These are phyloP conservation scores for Phytophthora pini DNA, from an alignment of 352 stramenopile genomes.

Conservation along the genomic window DNA sequence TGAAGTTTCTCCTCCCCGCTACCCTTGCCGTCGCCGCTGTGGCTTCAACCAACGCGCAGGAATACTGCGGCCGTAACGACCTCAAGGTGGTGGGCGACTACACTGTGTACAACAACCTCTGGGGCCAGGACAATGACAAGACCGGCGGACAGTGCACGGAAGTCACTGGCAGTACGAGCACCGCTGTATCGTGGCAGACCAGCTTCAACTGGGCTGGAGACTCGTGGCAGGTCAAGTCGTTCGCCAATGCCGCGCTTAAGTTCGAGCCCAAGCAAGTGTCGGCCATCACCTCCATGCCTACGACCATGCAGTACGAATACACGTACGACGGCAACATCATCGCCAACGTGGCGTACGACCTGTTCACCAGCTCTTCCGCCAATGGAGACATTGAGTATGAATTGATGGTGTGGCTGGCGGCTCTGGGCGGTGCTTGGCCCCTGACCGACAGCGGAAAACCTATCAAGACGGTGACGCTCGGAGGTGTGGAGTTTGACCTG, in stretches of 20 bases:
- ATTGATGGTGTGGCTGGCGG: constrained; percentile 51
- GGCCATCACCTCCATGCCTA: constrained; percentile 42
- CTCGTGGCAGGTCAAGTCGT: constrained; percentile 51
- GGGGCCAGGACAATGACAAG: constrained; percentile 35
- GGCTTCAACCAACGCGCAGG: constrained; percentile 19
- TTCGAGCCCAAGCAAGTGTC: constrained; percentile 41
- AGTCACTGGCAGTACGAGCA: constrained; percentile 34
- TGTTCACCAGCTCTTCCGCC: constrained; percentile 38
- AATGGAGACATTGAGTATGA: constrained; percentile 43
- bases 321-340: constrained; percentile 45
- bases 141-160: constrained; percentile 48
- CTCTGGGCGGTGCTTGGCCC: constrained; percentile 36
- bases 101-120: constrained; percentile 63
- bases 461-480: constrained; percentile 31
- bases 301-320: constrained; percentile 46
- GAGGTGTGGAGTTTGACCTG: constrained; percentile 36
- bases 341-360: constrained; percentile 48
- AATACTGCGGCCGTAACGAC: constrained; percentile 42
- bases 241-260: constrained; percentile 48
- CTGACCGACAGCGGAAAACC: constrained; percentile 34
- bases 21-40: constrained; percentile 16
- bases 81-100: constrained; percentile 37
- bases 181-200: constrained; percentile 46
- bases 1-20: constrained; percentile 27
- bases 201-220: constrained; percentile 45